These are phyloP conservation scores for Colletotrichum paranaense DNA, from an alignment of 2,329 filamentous ascomycete genomes.

Conservation along the genomic window DNA sequence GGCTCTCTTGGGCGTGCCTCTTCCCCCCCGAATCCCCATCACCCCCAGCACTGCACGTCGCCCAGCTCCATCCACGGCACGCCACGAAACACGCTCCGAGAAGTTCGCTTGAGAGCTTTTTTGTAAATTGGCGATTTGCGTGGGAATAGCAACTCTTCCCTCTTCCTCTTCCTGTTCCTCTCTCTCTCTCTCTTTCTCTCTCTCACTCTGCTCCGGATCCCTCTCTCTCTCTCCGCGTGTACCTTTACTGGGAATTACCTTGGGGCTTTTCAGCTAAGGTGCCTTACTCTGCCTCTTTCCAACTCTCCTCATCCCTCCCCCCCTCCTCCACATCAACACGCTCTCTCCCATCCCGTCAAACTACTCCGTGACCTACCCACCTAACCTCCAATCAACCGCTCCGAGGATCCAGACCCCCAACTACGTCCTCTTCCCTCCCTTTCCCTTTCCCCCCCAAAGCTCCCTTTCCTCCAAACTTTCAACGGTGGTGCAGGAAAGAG, in stretches of 20 bases:
- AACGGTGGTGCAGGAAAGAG: background rate
- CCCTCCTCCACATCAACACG: background rate
- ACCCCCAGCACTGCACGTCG: background rate
- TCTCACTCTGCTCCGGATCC: background rate
- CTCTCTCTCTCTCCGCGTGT: background rate
- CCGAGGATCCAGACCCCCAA: background rate
- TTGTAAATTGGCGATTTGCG: slow-evolving; percentile 1
- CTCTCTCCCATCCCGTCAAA: background rate
- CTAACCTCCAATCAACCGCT: background rate
- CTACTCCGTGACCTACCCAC: background rate
- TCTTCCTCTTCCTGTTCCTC: background rate
- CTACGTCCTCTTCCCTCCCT: background rate
- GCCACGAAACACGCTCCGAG: slow-evolving; percentile 22
- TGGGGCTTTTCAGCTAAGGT: background rate
- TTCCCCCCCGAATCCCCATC: background rate
- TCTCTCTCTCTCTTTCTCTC: background rate
- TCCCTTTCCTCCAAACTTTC: background rate
- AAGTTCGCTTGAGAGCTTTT: background rate
- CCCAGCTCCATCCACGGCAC: too few relatives aligned
- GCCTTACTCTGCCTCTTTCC: background rate
- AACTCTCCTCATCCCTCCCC: background rate
- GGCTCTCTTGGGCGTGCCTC: too few relatives aligned
- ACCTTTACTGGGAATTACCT: background rate
- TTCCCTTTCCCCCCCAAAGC: background rate
- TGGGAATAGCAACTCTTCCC: slow-evolving; percentile 8